These are phyloP conservation scores for Aspergillus sclerotioniger DNA, from an alignment of 495 filamentous ascomycete species.

Conservation along the genomic window DNA sequence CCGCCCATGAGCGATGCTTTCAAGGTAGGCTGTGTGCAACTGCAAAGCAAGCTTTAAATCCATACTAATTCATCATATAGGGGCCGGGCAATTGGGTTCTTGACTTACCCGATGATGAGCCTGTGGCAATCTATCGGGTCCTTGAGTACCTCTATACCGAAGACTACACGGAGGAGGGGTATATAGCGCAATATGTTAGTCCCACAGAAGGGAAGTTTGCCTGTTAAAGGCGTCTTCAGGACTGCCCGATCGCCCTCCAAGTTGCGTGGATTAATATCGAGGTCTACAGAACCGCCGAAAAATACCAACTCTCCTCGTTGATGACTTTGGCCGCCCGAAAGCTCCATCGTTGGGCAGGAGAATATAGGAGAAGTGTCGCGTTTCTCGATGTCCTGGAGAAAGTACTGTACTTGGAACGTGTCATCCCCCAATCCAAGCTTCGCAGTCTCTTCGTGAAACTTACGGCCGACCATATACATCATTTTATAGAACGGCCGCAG, in stretches of 20 bases:
- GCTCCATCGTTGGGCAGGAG: neutral
- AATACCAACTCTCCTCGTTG: neutral
- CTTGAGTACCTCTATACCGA: neutral
- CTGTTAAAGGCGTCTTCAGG: too few relatives aligned
- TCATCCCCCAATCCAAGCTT: neutral
- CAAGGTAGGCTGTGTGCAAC: neutral
- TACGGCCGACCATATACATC: neutral
- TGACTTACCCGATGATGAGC: slow-evolving; percentile 6
- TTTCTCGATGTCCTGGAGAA: neutral
- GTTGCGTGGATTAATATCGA: neutral
- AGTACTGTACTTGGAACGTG: neutral
- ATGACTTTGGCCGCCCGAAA: neutral
- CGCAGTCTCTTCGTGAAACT: neutral
- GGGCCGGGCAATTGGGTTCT: neutral
- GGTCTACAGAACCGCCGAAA: neutral
- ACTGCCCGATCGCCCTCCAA: neutral
- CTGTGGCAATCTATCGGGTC: neutral
- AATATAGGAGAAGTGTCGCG: neutral
- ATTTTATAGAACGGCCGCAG: neutral
- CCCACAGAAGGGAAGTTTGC: too few relatives aligned
- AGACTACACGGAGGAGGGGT: neutral
- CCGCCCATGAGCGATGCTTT: neutral
- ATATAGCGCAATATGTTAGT: neutral
- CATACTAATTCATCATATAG: neutral
- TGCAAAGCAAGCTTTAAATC: neutral